Percentiles rank a stretch among this genome's conserved stretches.
Conservation (phyloP, 768 basidiomycete genomes). For the Lentinula guzmanii region DNA sequence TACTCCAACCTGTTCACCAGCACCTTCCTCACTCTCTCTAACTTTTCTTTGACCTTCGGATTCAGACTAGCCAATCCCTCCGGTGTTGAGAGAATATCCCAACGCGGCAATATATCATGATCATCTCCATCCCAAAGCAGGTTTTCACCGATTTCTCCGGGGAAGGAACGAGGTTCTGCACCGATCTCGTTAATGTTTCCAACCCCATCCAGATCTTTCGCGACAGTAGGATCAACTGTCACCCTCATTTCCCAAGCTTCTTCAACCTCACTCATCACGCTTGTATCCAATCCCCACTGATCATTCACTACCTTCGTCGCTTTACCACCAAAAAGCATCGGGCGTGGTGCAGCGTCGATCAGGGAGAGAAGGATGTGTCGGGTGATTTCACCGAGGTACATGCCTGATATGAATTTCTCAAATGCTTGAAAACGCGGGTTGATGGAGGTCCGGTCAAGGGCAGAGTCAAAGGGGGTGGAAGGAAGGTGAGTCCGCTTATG, state of each 20-base stretch:
- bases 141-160: conserved; percentile 15
- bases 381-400: conserved; percentile 96
- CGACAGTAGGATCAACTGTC: neutral
- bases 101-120: conserved; percentile 27
- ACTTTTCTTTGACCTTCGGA: conserved; percentile 15
- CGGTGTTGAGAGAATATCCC: conserved; percentile 10
- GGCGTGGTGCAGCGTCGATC: conserved; percentile 65
- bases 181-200: neutral
- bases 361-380: conserved; percentile 81
- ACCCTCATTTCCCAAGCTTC: conserved; percentile 50
- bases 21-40: conserved; percentile 54
- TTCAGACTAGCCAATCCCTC: neutral
- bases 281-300: conserved; percentile 94
- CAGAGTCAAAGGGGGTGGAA: conserved; percentile 85
- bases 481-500: conserved; percentile 74
- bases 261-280: conserved; percentile 83
- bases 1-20: conserved; percentile 61
- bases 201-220: neutral
- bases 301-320: conserved; percentile 69
- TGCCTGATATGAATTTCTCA: conserved; percentile 98
- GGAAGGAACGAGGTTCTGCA: neutral
- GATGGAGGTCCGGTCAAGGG: conserved; percentile 88
- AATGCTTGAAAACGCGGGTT: conserved; percentile 92
- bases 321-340: conserved; percentile 77
- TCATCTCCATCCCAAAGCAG: conserved; percentile 16